Conservation (phyloP, 306 rosid species). For the Pterocarpus santalinus region DNA sequence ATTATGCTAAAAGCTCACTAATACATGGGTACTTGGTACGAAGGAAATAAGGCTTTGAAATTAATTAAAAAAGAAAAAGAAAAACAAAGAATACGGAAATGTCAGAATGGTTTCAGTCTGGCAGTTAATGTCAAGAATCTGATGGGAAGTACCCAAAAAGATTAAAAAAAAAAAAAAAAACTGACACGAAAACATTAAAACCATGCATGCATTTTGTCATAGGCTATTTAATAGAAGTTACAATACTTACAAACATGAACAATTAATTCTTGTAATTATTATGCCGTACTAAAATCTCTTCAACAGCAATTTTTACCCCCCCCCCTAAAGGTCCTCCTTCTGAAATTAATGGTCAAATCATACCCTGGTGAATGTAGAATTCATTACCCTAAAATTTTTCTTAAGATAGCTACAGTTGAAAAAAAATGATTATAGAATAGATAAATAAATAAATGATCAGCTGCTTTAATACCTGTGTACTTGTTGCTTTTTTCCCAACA, state of each 20-base stretch:
- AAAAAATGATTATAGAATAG: not conserved
- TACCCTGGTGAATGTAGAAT: not conserved
- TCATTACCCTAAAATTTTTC: not conserved
- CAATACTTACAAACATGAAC: conserved; percentile 15
- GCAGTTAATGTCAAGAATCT: not conserved
- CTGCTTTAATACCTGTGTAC: conserved; percentile 53
- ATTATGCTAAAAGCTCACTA: too few species aligned
- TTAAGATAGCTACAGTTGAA: not conserved
- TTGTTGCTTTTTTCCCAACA: conserved; percentile 70
- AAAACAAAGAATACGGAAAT: conserved; percentile 6
- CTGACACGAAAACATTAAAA: not conserved
- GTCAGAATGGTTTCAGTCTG: not conserved
- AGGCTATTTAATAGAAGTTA: not conserved
- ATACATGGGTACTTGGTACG: not conserved
- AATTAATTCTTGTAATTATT: not conserved
- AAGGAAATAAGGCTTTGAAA: not conserved
- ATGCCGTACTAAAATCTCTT: not conserved
- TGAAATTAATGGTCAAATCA: conserved; percentile 12
- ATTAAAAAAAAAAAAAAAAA: too few species aligned
- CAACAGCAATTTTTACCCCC: not conserved
- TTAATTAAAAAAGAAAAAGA: not conserved
- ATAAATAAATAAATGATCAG: conserved; percentile 19
- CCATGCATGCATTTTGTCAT: conserved; percentile 9
- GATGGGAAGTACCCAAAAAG: not conserved
- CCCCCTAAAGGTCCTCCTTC: not conserved